These are phyloP conservation scores for Aegle marmelos DNA, from an alignment of 345 rosid genomes.

Conservation along the genomic window DNA sequence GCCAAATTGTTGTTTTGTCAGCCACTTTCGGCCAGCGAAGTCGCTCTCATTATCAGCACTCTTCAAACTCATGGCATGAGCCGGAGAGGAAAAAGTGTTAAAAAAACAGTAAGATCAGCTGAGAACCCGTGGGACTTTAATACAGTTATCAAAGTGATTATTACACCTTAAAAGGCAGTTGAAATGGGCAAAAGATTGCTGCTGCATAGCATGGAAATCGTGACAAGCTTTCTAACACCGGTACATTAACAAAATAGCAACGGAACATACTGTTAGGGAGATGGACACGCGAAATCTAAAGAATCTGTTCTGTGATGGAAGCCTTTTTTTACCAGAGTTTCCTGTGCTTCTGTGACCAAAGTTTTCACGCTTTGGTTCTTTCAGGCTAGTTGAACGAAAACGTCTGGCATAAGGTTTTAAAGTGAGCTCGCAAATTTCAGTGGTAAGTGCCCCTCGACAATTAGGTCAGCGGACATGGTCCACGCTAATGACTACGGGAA, in stretches of 20 bases:
- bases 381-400: not conserved
- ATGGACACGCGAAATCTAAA: not conserved
- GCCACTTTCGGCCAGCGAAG: no score
- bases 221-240: not conserved
- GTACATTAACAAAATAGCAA: no score
- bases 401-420: not conserved
- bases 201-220: not conserved
- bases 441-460: not conserved
- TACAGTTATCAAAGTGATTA: not conserved
- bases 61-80: not conserved
- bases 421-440: not conserved
- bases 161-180: not conserved
- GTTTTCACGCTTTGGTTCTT: not conserved
- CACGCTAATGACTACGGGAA: no score
- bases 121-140: not conserved
- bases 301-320: no score
- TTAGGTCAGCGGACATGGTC: not conserved
- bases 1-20: no score
- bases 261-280: not conserved
- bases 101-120: not conserved
- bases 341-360: not conserved
- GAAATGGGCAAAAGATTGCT: not conserved
- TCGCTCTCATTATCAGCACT: no score
- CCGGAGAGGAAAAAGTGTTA: not conserved
- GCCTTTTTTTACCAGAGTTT: no score